Evolutionary conservation across 305 asterid genomes (phyloP).

Genomic region (Solanum hybrid): DNA sequence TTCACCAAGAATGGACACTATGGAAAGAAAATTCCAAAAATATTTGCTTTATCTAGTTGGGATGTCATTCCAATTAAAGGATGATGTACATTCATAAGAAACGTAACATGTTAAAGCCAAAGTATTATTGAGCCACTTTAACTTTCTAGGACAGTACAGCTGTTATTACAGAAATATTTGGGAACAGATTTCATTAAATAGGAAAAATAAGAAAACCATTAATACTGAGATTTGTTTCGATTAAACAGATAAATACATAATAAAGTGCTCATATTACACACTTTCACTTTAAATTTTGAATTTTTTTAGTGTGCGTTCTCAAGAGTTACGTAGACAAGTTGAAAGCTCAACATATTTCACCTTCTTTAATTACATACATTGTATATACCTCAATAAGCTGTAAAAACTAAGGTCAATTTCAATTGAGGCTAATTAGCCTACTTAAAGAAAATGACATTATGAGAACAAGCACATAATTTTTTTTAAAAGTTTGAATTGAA

Average conservation of each 20-base stretch:
- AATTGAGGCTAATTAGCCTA: neutral
- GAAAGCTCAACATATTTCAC: neutral
- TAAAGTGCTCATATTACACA: neutral
- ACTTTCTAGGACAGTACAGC: neutral
- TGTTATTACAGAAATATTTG: neutral
- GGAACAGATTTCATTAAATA: neutral
- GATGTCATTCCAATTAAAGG: neutral
- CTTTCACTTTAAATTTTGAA: neutral
- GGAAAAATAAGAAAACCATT: neutral
- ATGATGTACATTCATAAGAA: neutral
- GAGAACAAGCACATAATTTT: no score
- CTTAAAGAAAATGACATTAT: neutral
- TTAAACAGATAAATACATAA: neutral
- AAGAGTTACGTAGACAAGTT: no score
- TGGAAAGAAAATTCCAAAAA: neutral
- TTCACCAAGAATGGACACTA: neutral
- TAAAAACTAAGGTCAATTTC: neutral
- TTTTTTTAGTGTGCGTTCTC: fast-evolving
- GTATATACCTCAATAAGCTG: neutral
- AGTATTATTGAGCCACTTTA: neutral
- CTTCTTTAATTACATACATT: neutral
- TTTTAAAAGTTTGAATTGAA: neutral
- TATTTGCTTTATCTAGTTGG: neutral
- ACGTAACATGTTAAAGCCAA: neutral
- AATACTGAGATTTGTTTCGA: neutral